These are phyloP conservation scores for Plenodomus biglobosus DNA, from an alignment of 2,329 filamentous ascomycete species.

Conservation along the genomic window DNA sequence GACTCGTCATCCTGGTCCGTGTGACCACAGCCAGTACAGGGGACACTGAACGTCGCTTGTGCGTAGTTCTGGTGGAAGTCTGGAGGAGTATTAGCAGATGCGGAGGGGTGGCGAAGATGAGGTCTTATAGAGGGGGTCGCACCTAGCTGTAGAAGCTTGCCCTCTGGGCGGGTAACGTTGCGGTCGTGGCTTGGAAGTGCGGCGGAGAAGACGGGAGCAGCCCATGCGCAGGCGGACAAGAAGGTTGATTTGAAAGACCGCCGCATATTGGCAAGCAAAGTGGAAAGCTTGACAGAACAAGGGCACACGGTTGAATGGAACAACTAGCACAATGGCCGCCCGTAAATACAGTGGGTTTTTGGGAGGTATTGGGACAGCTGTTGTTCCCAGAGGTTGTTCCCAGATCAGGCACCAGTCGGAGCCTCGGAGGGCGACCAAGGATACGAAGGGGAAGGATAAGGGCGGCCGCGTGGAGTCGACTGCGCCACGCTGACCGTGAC, in stretches of 20 bases:
- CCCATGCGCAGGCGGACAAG: constrained; percentile 35
- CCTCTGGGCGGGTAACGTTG: constrained; percentile 20
- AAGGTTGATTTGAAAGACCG: constrained; percentile 36
- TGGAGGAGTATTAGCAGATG: constrained; percentile 37
- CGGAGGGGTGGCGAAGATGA: constrained; percentile 32
- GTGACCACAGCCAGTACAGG: constrained; percentile 44
- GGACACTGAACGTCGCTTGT: constrained; percentile 48
- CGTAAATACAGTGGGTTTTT: constrained; percentile 21
- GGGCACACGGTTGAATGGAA: constrained; percentile 3
- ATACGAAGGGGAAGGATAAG: constrained; percentile 12
- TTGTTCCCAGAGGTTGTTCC: constrained; percentile 16
- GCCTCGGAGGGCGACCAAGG: no score
- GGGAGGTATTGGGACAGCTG: constrained; percentile 21
- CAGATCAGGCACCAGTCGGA: constrained; percentile 40
- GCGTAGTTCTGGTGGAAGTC: constrained; percentile 40
- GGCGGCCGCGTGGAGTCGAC: constrained; percentile 5
- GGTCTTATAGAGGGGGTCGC: constrained; percentile 23
- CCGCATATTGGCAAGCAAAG: constrained; percentile 25
- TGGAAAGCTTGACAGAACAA: constrained; percentile 9
- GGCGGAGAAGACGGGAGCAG: constrained; percentile 32
- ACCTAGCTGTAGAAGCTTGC: constrained; percentile 36
- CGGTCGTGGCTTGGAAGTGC: constrained; percentile 22
- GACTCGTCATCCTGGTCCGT: constrained; percentile 46
- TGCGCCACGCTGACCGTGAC: background rate
- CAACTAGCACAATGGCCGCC: constrained; percentile 10